Conservation (phyloP, 2,329 filamentous ascomycete genomes). For the Paraphaeosphaeria sporulosa region DNA sequence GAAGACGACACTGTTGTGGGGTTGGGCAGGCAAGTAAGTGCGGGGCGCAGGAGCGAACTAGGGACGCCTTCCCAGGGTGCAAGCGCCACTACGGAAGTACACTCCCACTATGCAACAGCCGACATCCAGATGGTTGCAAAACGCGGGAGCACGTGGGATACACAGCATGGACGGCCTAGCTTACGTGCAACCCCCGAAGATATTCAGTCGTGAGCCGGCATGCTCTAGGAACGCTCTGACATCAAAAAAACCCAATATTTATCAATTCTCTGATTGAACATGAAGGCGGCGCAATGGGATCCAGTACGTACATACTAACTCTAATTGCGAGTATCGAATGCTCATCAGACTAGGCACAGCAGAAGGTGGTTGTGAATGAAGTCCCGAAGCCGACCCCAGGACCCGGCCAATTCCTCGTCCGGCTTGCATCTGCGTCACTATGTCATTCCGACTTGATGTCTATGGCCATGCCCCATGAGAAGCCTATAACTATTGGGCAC, state of each 20-base stretch:
- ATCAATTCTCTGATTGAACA: not conserved
- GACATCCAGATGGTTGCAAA: not conserved
- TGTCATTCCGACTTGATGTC: constrained; percentile 33
- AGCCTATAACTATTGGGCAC: constrained; percentile 49
- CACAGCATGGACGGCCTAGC: not conserved
- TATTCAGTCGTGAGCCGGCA: not conserved
- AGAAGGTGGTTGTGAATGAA: constrained; percentile 30
- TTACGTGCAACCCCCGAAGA: not conserved
- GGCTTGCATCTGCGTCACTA: constrained; percentile 27
- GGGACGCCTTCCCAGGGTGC: not conserved
- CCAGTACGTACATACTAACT: constrained; percentile 10
- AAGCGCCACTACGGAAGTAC: constrained; percentile 14
- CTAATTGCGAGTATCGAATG: not conserved
- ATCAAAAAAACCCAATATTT: not conserved
- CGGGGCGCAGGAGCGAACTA: not conserved
- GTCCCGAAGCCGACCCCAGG: constrained; percentile 20
- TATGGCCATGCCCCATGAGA: constrained; percentile 20
- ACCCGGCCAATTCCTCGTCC: constrained; percentile 23
- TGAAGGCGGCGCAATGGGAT: constrained; percentile 25
- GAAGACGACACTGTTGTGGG: not conserved
- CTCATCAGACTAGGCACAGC: constrained; percentile 5
- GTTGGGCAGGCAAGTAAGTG: not conserved
- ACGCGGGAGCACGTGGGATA: not conserved
- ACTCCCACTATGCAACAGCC: constrained; percentile 10
- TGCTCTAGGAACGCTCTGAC: not conserved